These are phyloP conservation scores for Suillus variegatus DNA, from an alignment of 768 basidiomycete genomes.

Conservation along the genomic window DNA sequence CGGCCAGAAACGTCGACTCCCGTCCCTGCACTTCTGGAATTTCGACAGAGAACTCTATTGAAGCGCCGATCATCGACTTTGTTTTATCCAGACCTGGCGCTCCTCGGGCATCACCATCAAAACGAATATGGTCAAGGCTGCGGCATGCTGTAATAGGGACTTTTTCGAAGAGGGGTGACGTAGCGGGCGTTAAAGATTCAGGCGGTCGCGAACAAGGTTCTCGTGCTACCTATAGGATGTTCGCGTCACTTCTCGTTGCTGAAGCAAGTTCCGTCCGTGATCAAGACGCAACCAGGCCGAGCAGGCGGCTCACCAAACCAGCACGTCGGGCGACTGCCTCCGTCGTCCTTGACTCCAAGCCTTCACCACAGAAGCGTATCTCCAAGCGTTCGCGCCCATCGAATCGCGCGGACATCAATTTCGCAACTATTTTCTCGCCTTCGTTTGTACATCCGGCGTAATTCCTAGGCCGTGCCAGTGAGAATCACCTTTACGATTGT, in stretches of 20 bases:
- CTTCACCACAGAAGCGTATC: neutral
- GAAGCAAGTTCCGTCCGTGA: conserved; percentile 10
- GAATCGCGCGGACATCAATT: neutral
- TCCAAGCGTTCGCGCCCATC: neutral
- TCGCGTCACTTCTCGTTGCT: conserved; percentile 17
- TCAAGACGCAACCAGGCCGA: neutral
- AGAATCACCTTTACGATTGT: neutral
- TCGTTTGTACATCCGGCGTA: neutral
- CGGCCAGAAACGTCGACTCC: neutral
- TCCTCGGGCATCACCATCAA: neutral
- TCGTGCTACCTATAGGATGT: conserved; percentile 4
- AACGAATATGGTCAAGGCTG: conserved; percentile 4
- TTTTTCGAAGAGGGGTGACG: conserved; percentile 14
- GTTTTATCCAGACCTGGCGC: conserved; percentile 5
- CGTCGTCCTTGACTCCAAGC: neutral
- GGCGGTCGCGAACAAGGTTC: neutral
- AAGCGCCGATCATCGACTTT: neutral
- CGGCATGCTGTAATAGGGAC: conserved; percentile 11
- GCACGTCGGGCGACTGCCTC: conserved; percentile 7
- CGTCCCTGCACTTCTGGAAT: neutral
- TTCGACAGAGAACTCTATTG: neutral
- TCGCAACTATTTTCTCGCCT: neutral
- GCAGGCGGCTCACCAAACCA: neutral
- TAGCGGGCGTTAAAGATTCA: neutral
- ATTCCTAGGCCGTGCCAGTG: neutral